Base-by-base conservation (phyloP, 306 rosid genomes). In the Gleditsia sinensis region DNA sequence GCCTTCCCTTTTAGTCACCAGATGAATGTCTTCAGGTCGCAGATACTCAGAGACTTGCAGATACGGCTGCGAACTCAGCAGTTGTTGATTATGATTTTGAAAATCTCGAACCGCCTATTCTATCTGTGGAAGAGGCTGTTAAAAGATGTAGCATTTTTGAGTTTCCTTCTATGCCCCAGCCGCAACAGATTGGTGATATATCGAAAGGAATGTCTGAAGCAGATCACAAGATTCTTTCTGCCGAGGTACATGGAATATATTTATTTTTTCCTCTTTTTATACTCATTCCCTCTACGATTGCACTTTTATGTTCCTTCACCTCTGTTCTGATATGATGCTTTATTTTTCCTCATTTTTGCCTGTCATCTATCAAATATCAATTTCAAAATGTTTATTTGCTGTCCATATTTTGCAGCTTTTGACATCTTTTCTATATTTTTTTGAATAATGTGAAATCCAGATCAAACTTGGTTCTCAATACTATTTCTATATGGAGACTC, bases 401-500 rank as follows among this genome's bases (percentile, higher is more conserved):
- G n/a, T n/a, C n/a, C n/a, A n/a, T n/a, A n/a, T 51, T n/a, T 54
- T 75, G 36, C 7, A 32, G 25, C 24, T 16, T 27, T 45, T 50
- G 34, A 39, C 69, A 37, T 40, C 49, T 14, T 64, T 40, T 40
- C 13, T 42, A 8, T 67, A 11, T 36, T 49, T 57, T 57, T n/a
- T 3, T 36, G 2, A 23, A 19, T 54, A 21, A 59, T 67, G 69
- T 73, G 30, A 43, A 51, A 51, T 80, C 66, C 91, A 94, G 98
- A 37, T 94, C 75, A 94, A 80, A 75, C 94, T 94, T 62, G 91
- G 86, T 12, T 94, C 98, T 48, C 98, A 94, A 76, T 94, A 94
- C 82, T 87, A 91, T 78, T 94, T 91, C 83, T 94, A 94, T 72
- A 84, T 94, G 97, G 98, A 91, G 83, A 84, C 98, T 3, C 97